A percentile compares a stretch with the other conserved stretches of the same genome.
phyloP scores from a whole-genome alignment of 208 protist genomes.

The Willaertia magna region DNA sequence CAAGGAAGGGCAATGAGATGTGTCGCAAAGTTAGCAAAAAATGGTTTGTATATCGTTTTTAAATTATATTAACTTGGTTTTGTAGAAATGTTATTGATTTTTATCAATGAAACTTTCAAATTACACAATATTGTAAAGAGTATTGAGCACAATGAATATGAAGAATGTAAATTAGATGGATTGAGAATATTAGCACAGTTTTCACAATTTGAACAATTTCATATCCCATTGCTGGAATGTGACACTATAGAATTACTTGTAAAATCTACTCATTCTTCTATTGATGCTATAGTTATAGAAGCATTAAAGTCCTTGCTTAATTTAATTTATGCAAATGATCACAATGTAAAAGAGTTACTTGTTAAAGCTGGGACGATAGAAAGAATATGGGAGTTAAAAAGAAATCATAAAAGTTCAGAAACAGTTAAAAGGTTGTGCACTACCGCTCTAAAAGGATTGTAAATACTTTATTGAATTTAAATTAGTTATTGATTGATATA shows the following conservation, averaged over 20 bases:
- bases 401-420: not conserved
- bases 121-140: not conserved
- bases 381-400: not conserved
- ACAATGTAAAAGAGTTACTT: not conserved
- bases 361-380: not conserved
- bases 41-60: too few relatives aligned
- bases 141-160: not conserved
- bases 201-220: not conserved
- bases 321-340: not conserved
- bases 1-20: not conserved
- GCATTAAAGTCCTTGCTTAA: not conserved
- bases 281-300: not conserved
- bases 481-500: too few relatives aligned
- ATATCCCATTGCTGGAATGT: not conserved
- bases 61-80: too few relatives aligned
- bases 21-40: not conserved
- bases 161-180: not conserved
- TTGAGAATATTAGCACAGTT: not conserved
- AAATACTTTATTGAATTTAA: too few relatives aligned
- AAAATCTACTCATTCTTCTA: not conserved
- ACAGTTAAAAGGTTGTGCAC: not conserved
- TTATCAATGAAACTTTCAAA: not conserved
- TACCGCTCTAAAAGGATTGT: not conserved
- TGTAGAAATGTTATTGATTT: not conserved
- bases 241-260: not conserved